A percentile compares a stretch with the other conserved stretches of the same genome.
These are phyloP conservation scores for Mortierella sp. DNA, from an alignment of 371 early-diverging fungal genomes.

Conservation along the genomic window DNA sequence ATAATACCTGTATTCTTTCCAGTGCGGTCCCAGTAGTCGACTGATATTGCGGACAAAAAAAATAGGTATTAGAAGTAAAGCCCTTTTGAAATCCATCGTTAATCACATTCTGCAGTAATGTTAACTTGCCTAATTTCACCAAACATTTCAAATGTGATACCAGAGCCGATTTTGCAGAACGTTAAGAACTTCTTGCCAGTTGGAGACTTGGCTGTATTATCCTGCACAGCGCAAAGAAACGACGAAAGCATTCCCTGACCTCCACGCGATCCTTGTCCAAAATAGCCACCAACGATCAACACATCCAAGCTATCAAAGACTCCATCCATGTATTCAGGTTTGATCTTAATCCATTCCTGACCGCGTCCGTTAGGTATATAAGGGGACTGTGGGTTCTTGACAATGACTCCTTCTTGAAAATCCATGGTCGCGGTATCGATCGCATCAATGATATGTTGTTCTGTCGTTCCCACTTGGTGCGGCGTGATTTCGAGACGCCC, in stretches of 20 bases:
- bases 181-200: constrained; percentile 60
- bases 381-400: constrained; percentile 71
- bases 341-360: constrained; percentile 80
- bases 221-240: constrained; percentile 77
- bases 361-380: constrained; percentile 69
- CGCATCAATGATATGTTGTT: constrained; percentile 68
- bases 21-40: constrained; percentile 29
- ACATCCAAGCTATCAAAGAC: constrained; percentile 79
- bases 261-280: constrained; percentile 71
- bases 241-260: constrained; percentile 67
- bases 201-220: constrained; percentile 56
- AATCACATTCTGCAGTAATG: not conserved
- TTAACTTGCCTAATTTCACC: constrained; percentile 54
- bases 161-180: constrained; percentile 79
- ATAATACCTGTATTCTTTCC: constrained; percentile 47
- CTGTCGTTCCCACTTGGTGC: constrained; percentile 61
- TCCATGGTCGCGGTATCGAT: constrained; percentile 66
- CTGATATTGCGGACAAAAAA: not conserved
- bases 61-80: not conserved
- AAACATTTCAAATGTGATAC: constrained; percentile 69
- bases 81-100: not conserved
- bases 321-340: constrained; percentile 79
- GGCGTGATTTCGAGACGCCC: constrained; percentile 64
- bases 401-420: constrained; percentile 72
- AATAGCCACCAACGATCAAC: constrained; percentile 73